Evolutionary conservation across 257 asterid genomes (phyloP).

Genomic region (Buddleja alternifolia): DNA sequence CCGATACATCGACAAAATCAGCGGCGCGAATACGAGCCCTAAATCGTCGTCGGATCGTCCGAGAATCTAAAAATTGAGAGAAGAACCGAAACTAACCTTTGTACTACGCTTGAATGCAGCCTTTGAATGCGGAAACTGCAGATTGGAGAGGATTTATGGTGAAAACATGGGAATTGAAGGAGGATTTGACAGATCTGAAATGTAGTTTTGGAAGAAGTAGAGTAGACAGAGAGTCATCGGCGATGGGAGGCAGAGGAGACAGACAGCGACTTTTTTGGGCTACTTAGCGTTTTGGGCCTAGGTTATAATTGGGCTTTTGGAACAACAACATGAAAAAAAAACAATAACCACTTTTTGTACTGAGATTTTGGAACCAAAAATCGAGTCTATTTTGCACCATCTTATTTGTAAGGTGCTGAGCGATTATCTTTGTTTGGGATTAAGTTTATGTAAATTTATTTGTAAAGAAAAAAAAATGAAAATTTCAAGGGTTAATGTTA

Average conservation of each 20-base stretch:
- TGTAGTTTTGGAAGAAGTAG: slow-evolving; percentile 36
- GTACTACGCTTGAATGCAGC: neutral
- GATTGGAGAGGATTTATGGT: slow-evolving; percentile 24
- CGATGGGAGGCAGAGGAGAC: slow-evolving; percentile 24
- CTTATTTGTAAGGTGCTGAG: too few relatives aligned
- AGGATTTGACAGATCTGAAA: slow-evolving; percentile 41
- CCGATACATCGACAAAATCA: slow-evolving; percentile 2
- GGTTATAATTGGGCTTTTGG: slow-evolving; percentile 19
- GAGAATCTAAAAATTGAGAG: slow-evolving; percentile 21
- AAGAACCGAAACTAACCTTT: slow-evolving; percentile 18
- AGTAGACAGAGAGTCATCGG: slow-evolving; percentile 28
- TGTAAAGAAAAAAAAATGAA: too few relatives aligned
- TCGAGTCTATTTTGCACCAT: too few relatives aligned
- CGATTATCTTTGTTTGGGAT: too few relatives aligned
- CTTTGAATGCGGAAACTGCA: neutral
- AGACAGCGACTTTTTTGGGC: slow-evolving; percentile 16
- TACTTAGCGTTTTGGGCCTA: slow-evolving; percentile 24
- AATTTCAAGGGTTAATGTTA: too few relatives aligned
- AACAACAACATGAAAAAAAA: slow-evolving; percentile 14
- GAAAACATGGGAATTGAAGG: slow-evolving; percentile 20
- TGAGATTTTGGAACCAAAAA: neutral
- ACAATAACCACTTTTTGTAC: neutral
- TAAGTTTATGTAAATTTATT: too few relatives aligned
- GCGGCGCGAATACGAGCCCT: slow-evolving; percentile 2
- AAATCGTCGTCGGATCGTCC: slow-evolving; percentile 28